A percentile compares a stretch with the other conserved stretches of the same genome.
phyloP scores from a whole-genome alignment of 352 stramenopile genomes.

The Phytophthora citrophthora region DNA sequence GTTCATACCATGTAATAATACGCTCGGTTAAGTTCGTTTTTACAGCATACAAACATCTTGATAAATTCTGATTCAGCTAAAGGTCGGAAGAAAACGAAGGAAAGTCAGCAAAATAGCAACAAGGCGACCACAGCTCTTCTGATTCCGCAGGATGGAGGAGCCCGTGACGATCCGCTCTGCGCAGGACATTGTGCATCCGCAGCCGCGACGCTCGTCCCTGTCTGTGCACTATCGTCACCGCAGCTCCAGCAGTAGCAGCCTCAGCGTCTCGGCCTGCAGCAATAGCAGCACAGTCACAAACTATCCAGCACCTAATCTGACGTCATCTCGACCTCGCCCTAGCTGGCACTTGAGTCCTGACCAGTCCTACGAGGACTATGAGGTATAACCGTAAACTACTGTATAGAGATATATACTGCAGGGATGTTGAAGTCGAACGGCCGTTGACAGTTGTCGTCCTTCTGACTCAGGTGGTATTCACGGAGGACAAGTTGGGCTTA shows the following conservation, averaged over 20 bases:
- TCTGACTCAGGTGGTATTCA: conserved; percentile 55
- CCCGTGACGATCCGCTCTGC: conserved; percentile 18
- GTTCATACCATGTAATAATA: background rate
- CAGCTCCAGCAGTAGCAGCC: conserved; percentile 41
- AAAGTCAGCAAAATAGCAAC: conserved; percentile 11
- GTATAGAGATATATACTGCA: background rate
- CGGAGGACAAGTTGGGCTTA: conserved; percentile 62
- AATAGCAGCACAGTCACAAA: conserved; percentile 35
- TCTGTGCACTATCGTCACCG: conserved; percentile 23
- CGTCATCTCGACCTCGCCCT: conserved; percentile 2
- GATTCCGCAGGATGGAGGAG: conserved; percentile 22
- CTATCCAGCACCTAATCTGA: conserved; percentile 18
- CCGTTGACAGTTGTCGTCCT: conserved; percentile 7
- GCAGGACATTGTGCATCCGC: conserved; percentile 11
- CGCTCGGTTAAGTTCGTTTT: conserved; percentile 6
- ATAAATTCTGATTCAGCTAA: conserved; percentile 1
- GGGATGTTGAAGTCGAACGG: conserved; percentile 10
- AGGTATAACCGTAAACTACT: conserved; percentile 15
- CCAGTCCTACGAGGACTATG: conserved; percentile 45
- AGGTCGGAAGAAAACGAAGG: conserved; percentile 2
- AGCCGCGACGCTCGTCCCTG: conserved; percentile 26
- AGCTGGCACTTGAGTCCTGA: conserved; percentile 32
- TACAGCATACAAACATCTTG: background rate
- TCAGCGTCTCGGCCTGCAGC: conserved; percentile 46
- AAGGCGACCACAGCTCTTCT: conserved; percentile 15